Base-by-base conservation (phyloP, 805 yeast genomes). In the Lipomyces starkeyi region DNA sequence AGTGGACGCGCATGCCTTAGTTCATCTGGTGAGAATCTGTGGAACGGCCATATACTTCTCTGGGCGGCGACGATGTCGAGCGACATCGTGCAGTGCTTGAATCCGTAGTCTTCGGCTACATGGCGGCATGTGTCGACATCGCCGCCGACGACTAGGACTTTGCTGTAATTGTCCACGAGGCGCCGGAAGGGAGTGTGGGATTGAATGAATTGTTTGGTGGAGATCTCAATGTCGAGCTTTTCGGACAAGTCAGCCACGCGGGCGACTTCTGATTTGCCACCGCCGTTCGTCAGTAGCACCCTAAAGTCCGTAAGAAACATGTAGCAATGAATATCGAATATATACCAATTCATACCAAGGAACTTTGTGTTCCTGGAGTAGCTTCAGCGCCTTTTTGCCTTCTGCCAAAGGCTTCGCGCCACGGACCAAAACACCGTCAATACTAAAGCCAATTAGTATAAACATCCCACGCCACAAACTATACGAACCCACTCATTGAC, bases 241-340 rank as follows among this genome's bases (percentile, higher is more conserved):
- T 80, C 74, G 1, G 87, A 82, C 2, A 91, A 76, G 43, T 83
- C 84, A 1, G 81, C 80, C 1, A 87, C 86, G 57, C 97, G 81
- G n/a, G 82, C 83, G 4, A 74, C 68, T 74, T 93, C 98, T 13
- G 85, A 78, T 40, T 83, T 83, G 1, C 98, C 97, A 6, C 97
- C 97, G 22, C 98, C 97, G 77, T 93, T 93, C 7, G 97, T 93
- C 76, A 93, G 82, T 55, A 93, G 76, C n/a, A 92, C 86, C 80
- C 87, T 70, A 32, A 43, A n/a, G 6, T 7, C 8, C 22, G 49
- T 43, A 91, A 92, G 4, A 91, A 88, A 78, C 92, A 91, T 74
- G 93, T 88, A 13, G 93, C 87, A 74, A 88, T 88, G 56, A 86
- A 79, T 29, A 81, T 57, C n/a, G 78, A 72, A 29, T 2, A 75